A percentile compares a stretch with the other conserved stretches of the same genome.
Evolutionary conservation across 2,329 filamentous ascomycete genomes (phyloP).

Genomic region (Pseudophaeomoniella oleicola): DNA sequence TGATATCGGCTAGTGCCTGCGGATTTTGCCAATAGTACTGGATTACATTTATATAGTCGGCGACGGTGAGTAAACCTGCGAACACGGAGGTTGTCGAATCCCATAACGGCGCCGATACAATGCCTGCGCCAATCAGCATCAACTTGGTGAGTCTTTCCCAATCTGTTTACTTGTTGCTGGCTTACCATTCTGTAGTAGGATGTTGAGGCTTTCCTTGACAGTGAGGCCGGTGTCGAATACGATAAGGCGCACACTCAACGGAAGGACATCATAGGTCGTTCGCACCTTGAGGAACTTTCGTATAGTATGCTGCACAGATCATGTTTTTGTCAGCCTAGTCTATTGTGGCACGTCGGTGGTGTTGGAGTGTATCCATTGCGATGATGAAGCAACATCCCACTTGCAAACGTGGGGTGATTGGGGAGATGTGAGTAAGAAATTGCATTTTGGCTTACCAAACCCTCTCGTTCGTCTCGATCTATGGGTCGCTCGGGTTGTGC

Average conservation of each 20-base stretch:
- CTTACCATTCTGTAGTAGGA: slow-evolving; percentile 85
- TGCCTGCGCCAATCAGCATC: slow-evolving; percentile 42
- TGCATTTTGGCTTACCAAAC: slow-evolving; percentile 24
- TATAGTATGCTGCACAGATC: slow-evolving; percentile 56
- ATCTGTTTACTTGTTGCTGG: not conserved
- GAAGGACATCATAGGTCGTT: slow-evolving; percentile 94
- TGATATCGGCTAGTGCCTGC: slow-evolving; percentile 74
- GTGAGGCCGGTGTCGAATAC: slow-evolving; percentile 88
- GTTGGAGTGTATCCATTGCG: no score
- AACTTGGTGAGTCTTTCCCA: not conserved
- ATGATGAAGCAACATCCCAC: not conserved
- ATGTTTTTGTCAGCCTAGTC: slow-evolving; percentile 3
- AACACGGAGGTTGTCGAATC: slow-evolving; percentile 87
- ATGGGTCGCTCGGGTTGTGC: slow-evolving; percentile 27
- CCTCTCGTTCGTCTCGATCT: slow-evolving; percentile 34
- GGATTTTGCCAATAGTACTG: slow-evolving; percentile 99
- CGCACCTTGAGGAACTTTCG: slow-evolving; percentile 92
- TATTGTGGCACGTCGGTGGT: not conserved
- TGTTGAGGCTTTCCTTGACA: slow-evolving; percentile 93
- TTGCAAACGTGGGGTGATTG: slow-evolving; percentile 2
- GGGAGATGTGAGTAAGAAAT: slow-evolving; percentile 4
- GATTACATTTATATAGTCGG: slow-evolving; percentile 96
- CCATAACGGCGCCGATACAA: slow-evolving; percentile 95
- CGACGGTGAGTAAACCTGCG: slow-evolving; percentile 84
- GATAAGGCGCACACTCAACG: slow-evolving; percentile 88